Conservation (phyloP, 805 yeast genomes). For the Kluyveromyces siamensis region DNA sequence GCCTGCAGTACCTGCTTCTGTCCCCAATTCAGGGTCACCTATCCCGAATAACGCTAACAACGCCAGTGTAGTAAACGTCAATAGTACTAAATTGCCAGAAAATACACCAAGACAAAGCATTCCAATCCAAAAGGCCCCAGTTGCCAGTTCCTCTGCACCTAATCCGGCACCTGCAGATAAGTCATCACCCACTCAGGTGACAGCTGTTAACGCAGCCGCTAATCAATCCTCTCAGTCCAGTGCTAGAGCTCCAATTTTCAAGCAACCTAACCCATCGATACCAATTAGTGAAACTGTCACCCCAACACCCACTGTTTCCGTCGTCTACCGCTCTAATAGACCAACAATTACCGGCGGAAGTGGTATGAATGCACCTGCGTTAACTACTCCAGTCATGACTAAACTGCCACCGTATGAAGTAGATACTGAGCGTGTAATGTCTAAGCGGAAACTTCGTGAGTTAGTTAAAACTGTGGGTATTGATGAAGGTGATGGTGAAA, state of each 20-base stretch:
- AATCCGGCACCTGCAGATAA: slow-evolving; percentile 19
- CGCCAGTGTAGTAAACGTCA: not conserved
- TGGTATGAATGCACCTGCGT: slow-evolving; percentile 58
- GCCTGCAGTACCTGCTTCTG: not conserved
- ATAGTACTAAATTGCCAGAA: not conserved
- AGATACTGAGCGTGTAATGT: slow-evolving; percentile 72
- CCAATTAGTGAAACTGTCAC: slow-evolving; percentile 65
- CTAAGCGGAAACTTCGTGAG: slow-evolving; percentile 84
- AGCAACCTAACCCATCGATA: slow-evolving; percentile 45
- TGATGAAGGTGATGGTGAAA: slow-evolving; percentile 86
- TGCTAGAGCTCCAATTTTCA: slow-evolving; percentile 27
- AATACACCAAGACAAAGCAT: slow-evolving; percentile 1
- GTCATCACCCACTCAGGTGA: slow-evolving; percentile 30
- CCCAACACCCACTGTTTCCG: slow-evolving; percentile 58
- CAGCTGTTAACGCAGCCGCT: slow-evolving; percentile 44
- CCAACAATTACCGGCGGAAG: slow-evolving; percentile 83
- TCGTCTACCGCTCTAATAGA: slow-evolving; percentile 55
- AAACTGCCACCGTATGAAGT: slow-evolving; percentile 78
- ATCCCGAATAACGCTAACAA: not conserved
- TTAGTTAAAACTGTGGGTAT: slow-evolving; percentile 73
- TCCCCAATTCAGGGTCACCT: slow-evolving; percentile 3
- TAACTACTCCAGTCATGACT: slow-evolving; percentile 67
- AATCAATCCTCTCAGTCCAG: slow-evolving; percentile 22
- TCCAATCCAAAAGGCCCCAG: slow-evolving; percentile 6
- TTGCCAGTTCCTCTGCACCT: slow-evolving; percentile 1